Evolutionary conservation across 495 filamentous ascomycete genomes (phyloP), one percentile per base, ranked within the genome.

Genomic region (Hyaloscypha variabilis): DNA sequence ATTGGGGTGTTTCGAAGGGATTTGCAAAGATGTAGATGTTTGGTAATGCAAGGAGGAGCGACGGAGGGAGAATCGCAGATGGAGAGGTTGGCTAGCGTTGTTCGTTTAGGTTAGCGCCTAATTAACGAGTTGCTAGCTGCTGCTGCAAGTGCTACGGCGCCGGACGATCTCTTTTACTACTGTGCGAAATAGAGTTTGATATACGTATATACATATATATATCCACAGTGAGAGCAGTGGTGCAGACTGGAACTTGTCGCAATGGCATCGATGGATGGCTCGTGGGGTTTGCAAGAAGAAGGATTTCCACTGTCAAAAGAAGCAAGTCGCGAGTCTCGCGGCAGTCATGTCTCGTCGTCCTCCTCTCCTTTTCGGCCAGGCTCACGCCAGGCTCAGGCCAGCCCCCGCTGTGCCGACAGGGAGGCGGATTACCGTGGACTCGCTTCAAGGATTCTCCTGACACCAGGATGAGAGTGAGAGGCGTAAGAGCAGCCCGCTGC

Each of bases 401-500:
- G 51, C 51, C 21, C 25, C 51, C 8, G n/a, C 51, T 25, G 23
- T 54, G 23, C 51, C 51, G 51, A 19, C 25, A 24, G 21, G 34
- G 31, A 28, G 8, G 26, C 21, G 56, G 28, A 60, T 26, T 63
- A 63, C 60, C 60, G 60, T 63, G 26, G 39, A 23, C 14, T 67
- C 60, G 65, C 65, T 63, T 59, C 65, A n/a, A 63, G 60, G 60
- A 30, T 46, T n/a, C 60, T 59, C 54, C 52, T 39, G 25, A 59
- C 36, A 53, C 42, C 26, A 55, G 39, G 57, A 60, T 49, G 46
- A 61, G 60, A 65, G 62, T 49, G 46, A 61, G 60, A 65, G 62
- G 67, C 36, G 67, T 25, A 24, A 25, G 51, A 65, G 67, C 51
- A 65, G 62, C 58, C 62, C 57, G 51, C 62, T 69, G 62, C 62